Conservation (phyloP, 1,139 yeast species). For the Hyphopichia buzzinii region DNA sequence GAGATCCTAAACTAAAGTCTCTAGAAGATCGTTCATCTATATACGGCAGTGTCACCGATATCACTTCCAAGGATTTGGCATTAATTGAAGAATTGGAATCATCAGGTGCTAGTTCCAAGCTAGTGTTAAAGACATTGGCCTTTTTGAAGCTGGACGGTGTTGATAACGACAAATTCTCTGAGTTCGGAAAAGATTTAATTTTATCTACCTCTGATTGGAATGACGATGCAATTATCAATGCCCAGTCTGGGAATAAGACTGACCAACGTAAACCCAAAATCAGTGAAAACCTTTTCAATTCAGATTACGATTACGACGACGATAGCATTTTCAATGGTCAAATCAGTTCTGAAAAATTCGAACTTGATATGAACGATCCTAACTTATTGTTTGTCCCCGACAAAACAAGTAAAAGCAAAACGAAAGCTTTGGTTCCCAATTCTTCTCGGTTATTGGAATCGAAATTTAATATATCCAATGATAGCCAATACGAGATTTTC, state of each 20-base stretch:
- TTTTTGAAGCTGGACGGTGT: constrained; percentile 37
- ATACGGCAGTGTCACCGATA: constrained; percentile 15
- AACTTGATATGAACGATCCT: constrained; percentile 86
- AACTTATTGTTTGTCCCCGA: constrained; percentile 64
- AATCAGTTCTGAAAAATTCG: constrained; percentile 43
- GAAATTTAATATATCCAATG: constrained; percentile 84
- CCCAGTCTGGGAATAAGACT: constrained; percentile 24
- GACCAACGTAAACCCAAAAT: background rate
- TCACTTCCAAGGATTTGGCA: constrained; percentile 33
- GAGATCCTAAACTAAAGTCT: constrained; percentile 3
- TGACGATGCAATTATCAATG: constrained; percentile 61
- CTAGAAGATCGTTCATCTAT: constrained; percentile 1
- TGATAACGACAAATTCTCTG: constrained; percentile 37
- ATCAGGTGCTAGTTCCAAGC: constrained; percentile 17
- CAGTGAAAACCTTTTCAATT: constrained; percentile 3
- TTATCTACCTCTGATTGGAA: constrained; percentile 87
- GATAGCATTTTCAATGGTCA: constrained; percentile 80
- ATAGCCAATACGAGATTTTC: constrained; percentile 76
- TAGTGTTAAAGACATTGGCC: constrained; percentile 24
- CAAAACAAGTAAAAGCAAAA: constrained; percentile 16
- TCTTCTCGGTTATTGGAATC: constrained; percentile 47
- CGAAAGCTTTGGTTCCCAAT: constrained; percentile 45
- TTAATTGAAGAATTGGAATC: constrained; percentile 26
- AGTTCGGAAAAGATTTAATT: constrained; percentile 57
- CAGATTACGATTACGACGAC: constrained; percentile 60